These are phyloP conservation scores for Dactylonectria macrodidyma DNA, from an alignment of 2,329 filamentous ascomycete species.

Conservation along the genomic window DNA sequence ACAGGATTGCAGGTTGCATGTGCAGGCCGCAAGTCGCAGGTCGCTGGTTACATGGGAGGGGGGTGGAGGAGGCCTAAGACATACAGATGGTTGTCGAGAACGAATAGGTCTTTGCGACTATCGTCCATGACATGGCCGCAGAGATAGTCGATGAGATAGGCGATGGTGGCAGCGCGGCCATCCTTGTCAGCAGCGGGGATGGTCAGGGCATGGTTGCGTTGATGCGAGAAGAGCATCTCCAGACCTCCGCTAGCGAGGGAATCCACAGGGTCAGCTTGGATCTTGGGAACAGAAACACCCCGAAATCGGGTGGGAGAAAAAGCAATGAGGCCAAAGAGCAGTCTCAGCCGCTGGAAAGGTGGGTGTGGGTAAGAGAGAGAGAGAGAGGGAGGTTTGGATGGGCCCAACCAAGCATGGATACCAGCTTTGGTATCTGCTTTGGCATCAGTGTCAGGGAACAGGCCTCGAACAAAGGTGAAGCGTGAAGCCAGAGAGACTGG, in stretches of 20 bases:
- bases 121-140: constrained; percentile 90
- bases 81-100: constrained; percentile 90
- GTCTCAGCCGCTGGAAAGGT: constrained; percentile 1
- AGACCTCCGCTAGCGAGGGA: constrained; percentile 80
- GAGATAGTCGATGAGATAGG: constrained; percentile 83
- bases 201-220: constrained; percentile 79
- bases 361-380: constrained; percentile 10
- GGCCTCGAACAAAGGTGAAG: constrained; percentile 16
- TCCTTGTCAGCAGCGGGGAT: constrained; percentile 75
- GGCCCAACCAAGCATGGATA: not conserved
- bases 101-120: constrained; percentile 87
- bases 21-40: not conserved
- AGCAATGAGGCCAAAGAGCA: constrained; percentile 21
- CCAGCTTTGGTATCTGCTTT: constrained; percentile 8
- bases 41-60: constrained; percentile 12
- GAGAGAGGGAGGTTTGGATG: constrained; percentile 6
- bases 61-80: constrained; percentile 55
- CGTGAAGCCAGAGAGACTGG: not conserved
- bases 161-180: constrained; percentile 77
- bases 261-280: constrained; percentile 39
- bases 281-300: constrained; percentile 25
- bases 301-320: constrained; percentile 11
- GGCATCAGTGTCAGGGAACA: constrained; percentile 16
- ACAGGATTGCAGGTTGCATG: not conserved
- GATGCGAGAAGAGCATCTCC: constrained; percentile 92